phyloP scores from a whole-genome alignment of 805 yeast species.

The Isabelozyma heimii region DNA sequence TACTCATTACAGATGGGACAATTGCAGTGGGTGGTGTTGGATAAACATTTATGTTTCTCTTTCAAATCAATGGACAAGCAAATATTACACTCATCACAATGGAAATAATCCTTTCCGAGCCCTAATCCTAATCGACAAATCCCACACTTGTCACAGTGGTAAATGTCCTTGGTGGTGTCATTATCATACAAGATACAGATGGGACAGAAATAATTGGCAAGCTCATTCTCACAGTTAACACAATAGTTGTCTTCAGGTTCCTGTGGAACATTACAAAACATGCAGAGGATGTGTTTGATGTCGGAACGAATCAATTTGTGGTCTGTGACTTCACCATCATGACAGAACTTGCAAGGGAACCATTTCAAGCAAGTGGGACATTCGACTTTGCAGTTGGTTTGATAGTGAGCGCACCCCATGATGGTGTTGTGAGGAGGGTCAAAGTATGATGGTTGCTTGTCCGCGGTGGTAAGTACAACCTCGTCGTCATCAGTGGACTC shows the following conservation, averaged over 20 bases:
- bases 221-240: slow-evolving; percentile 57
- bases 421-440: slow-evolving; percentile 38
- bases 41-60: slow-evolving; percentile 79
- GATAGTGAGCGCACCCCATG: slow-evolving; percentile 82
- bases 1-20: slow-evolving; percentile 94
- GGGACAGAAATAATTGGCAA: slow-evolving; percentile 76
- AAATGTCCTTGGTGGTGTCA: slow-evolving; percentile 73
- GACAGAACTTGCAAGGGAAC: slow-evolving; percentile 84
- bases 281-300: slow-evolving; percentile 72
- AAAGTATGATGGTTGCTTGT: slow-evolving; percentile 47
- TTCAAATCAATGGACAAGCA: slow-evolving; percentile 79
- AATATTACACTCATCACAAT: slow-evolving; percentile 85
- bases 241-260: slow-evolving; percentile 67
- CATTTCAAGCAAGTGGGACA: slow-evolving; percentile 74
- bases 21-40: slow-evolving; percentile 82
- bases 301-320: slow-evolving; percentile 52
- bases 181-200: slow-evolving; percentile 82
- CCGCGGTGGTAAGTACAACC: slow-evolving; percentile 47
- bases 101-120: slow-evolving; percentile 83
- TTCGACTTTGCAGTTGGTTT: slow-evolving; percentile 77
- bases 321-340: slow-evolving; percentile 62
- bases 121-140: slow-evolving; percentile 91
- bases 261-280: slow-evolving; percentile 77
- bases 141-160: slow-evolving; percentile 91
- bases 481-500: slow-evolving; percentile 28